A percentile compares a stretch with the other conserved stretches of the same genome.
Conservation (phyloP, 1,284 basidiomycete genomes). For the Flammula alnicola region DNA sequence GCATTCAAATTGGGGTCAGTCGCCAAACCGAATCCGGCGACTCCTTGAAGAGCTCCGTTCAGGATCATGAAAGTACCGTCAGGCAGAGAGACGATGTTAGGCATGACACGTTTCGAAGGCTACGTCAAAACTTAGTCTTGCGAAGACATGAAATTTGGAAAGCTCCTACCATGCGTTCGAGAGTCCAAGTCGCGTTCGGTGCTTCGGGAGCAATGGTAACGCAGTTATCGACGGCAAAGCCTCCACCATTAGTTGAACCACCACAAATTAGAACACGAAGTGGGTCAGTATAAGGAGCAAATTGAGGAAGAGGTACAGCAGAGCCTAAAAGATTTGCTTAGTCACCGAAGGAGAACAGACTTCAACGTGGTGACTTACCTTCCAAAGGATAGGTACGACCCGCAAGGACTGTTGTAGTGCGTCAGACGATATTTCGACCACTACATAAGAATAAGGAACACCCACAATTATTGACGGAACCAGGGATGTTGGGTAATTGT, state of each 20-base stretch:
- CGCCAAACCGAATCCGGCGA: constrained; percentile 76
- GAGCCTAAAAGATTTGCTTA: constrained; percentile 41
- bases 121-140: constrained; percentile 29
- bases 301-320: constrained; percentile 69
- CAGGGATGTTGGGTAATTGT: constrained; percentile 73
- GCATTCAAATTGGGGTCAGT: constrained; percentile 67
- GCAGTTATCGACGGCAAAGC: constrained; percentile 71
- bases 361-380: constrained; percentile 31
- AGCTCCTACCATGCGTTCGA: constrained; percentile 72
- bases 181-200: constrained; percentile 58
- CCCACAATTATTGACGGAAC: constrained; percentile 70
- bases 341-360: neutral
- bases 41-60: constrained; percentile 70
- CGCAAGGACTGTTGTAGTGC: constrained; percentile 47
- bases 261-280: constrained; percentile 75
- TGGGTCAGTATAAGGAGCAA: constrained; percentile 73
- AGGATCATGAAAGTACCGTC: constrained; percentile 77
- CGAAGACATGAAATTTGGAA: neutral
- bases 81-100: constrained; percentile 72
- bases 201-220: constrained; percentile 67
- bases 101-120: constrained; percentile 78
- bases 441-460: neutral
- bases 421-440: neutral
- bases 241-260: constrained; percentile 63
- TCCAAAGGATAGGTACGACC: constrained; percentile 82